phyloP scores from a whole-genome alignment of 345 rosid species.

The Laguncularia racemosa region DNA sequence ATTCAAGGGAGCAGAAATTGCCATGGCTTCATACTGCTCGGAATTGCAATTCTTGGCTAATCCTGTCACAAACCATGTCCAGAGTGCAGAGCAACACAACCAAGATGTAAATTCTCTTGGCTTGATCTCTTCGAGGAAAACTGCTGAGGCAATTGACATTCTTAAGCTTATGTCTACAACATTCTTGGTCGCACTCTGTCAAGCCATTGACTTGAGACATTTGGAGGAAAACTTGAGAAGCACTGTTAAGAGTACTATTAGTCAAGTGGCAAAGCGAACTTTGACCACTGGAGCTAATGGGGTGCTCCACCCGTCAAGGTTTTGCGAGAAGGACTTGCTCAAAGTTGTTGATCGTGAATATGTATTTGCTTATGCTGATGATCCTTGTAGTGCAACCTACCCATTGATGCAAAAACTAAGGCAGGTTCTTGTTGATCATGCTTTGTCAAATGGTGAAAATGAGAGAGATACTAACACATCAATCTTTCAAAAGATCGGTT shows the following conservation, averaged over 20 bases:
- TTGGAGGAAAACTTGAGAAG: slow-evolving; percentile 49
- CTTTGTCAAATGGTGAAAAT: slow-evolving; percentile 45
- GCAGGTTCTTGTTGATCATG: slow-evolving; percentile 63
- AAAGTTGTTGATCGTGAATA: slow-evolving; percentile 59
- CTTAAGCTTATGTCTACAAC: slow-evolving; percentile 52
- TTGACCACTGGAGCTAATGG: slow-evolving; percentile 49
- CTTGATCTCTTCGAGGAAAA: slow-evolving; percentile 50
- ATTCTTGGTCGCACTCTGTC: slow-evolving; percentile 49
- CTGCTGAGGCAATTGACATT: slow-evolving; percentile 46
- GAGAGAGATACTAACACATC: slow-evolving; percentile 42
- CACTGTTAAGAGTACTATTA: slow-evolving; percentile 34
- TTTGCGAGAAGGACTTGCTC: slow-evolving; percentile 58
- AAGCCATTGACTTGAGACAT: slow-evolving; percentile 58
- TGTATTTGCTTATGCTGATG: slow-evolving; percentile 58
- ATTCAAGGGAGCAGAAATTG: neutral
- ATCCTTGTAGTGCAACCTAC: slow-evolving; percentile 60
- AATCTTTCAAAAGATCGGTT: slow-evolving; percentile 56
- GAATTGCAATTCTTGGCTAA: neutral
- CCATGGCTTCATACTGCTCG: neutral
- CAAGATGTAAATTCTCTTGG: slow-evolving; percentile 57
- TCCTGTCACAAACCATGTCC: slow-evolving; percentile 2
- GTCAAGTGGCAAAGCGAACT: slow-evolving; percentile 41
- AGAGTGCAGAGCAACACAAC: slow-evolving; percentile 22
- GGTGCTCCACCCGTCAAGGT: slow-evolving; percentile 70
- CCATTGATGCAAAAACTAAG: slow-evolving; percentile 78